phyloP scores from a whole-genome alignment of 2,329 filamentous ascomycete species.

The Gyromitra esculenta region DNA sequence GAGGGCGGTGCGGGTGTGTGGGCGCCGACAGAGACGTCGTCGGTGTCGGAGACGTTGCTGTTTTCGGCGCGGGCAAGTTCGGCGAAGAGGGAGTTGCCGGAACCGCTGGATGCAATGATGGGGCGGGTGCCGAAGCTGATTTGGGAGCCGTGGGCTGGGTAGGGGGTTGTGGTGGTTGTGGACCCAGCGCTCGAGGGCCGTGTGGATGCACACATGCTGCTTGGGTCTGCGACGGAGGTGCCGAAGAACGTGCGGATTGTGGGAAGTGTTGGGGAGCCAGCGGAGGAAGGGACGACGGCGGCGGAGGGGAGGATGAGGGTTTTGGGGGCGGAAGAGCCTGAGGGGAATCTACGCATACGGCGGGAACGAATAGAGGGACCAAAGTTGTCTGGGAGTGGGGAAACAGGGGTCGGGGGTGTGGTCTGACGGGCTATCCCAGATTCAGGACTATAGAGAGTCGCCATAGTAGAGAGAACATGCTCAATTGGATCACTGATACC shows the following conservation, averaged over 20 bases:
- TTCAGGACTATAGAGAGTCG: background rate
- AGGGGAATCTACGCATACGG: slow-evolving; percentile 53
- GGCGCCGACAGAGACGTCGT: background rate
- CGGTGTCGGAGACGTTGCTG: slow-evolving; percentile 21
- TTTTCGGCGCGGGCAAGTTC: slow-evolving; percentile 49
- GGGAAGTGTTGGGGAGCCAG: slow-evolving; percentile 37
- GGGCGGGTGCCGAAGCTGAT: background rate
- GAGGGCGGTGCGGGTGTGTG: slow-evolving; percentile 3
- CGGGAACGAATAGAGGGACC: slow-evolving; percentile 32
- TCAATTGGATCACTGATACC: slow-evolving; percentile 53
- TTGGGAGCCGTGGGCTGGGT: background rate
- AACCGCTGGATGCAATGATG: background rate
- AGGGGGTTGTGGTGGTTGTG: background rate
- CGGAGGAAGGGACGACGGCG: background rate
- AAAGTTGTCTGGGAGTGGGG: slow-evolving; percentile 19
- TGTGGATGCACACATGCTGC: slow-evolving; percentile 23
- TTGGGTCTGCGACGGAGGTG: slow-evolving; percentile 33
- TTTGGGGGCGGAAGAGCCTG: slow-evolving; percentile 51
- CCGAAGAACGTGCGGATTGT: slow-evolving; percentile 44
- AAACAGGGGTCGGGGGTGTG: slow-evolving; percentile 22
- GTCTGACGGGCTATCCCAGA: background rate
- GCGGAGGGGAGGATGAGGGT: slow-evolving; percentile 52
- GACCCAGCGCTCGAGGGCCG: slow-evolving; percentile 36
- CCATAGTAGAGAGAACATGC: slow-evolving; percentile 28
- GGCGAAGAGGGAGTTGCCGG: slow-evolving; percentile 50